Evolutionary conservation across 179 eudicot species (phyloP), one percentile per base, ranked within the genome.

Genomic region (Gypsophila paniculata): DNA sequence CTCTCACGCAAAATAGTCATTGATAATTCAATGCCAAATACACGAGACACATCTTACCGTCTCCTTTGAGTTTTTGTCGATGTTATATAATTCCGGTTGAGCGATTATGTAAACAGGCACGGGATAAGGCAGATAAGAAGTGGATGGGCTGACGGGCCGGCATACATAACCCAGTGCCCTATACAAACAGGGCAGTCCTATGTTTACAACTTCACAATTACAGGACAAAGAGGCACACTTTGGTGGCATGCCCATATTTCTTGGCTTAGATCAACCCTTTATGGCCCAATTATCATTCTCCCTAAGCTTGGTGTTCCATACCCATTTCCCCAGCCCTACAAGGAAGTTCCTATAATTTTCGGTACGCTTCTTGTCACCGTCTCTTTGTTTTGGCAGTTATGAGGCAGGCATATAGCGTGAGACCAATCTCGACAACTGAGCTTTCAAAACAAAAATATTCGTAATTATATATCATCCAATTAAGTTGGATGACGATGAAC

Each of bases 81-180:
- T 29, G n/a, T 29, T 29, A 29, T 1, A 29, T 29, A 29, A 29
- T 29, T 29, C 34, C 2, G 34, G 44, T 39, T 23, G 6, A n/a
- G 61, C 22, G 42, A 26, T 39, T 60, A 63, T 65, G 22, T 61
- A 48, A n/a, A 38, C 80, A 80, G 83, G 83, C 80, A 81, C 67
- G 84, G 84, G 14, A 62, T 81, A 25, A 65, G 79, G 19, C 84
- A 77, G 10, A 55, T 74, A 26, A 61, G 55, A 67, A 81, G 76
- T 55, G 84, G 81, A 54, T 81, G 83, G 83, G 81, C 80, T 15
- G 83, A 80, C 32, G 83, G 83, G 6, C 83, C 80, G 9, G 81
- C 80, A 32, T 81, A 81, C 7, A 66, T 73, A 39, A 52, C 83
- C 36, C 80, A 80, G 34, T 80, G 83, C 17, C 83, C 83, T 0